A percentile compares a stretch with the other conserved stretches of the same genome.
These are phyloP conservation scores for Daucus carota DNA, from an alignment of 129 eudicot species.

Conservation along the genomic window DH1_v3.0 NC_030383.2:39895001-39895500, in stretches of 20 bases:
- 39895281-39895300: constrained; percentile 25
- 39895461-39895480: constrained; percentile 26
- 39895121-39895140: constrained; percentile 36
- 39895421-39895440: too few relatives aligned
- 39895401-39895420: too few relatives aligned
- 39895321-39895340: constrained; percentile 37
- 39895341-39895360: too few relatives aligned
- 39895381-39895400: too few relatives aligned
- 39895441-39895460: too few relatives aligned
- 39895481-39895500: too few relatives aligned
- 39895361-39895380: too few relatives aligned
- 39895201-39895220: constrained; percentile 26
- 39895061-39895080: constrained; percentile 31
- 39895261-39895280: constrained; percentile 20
- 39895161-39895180: too few relatives aligned
- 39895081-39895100: constrained; percentile 27
- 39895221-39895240: constrained; percentile 37
- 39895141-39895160: constrained; percentile 16
- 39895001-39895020: constrained; percentile 30
- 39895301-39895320: constrained; percentile 23
- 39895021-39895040: constrained; percentile 43
- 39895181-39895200: constrained; percentile 4
- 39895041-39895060: constrained; percentile 28
- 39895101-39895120: constrained; percentile 43
- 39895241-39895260: constrained; percentile 40